These are phyloP conservation scores for Gastrolobium bilobum DNA, from an alignment of 306 rosid species.

Conservation along the genomic window DNA sequence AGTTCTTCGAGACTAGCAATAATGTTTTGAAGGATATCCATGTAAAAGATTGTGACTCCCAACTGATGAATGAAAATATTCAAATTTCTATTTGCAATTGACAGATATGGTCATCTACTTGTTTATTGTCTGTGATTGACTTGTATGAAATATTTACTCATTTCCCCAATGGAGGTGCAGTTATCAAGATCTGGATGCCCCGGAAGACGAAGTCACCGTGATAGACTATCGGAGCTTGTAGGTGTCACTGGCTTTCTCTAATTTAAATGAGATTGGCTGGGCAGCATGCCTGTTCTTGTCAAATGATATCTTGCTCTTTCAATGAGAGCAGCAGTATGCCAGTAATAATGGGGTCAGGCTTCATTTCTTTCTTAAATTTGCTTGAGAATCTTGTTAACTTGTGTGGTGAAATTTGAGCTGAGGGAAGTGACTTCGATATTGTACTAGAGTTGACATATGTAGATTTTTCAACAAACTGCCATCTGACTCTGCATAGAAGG, in stretches of 20 bases:
- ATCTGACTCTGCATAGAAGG: neutral
- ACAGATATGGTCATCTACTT: neutral
- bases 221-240: conserved; percentile 96
- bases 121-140: conserved; percentile 57
- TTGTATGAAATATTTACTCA: conserved; percentile 3
- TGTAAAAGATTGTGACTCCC: neutral
- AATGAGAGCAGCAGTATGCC: conserved; percentile 19
- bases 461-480: conserved; percentile 41
- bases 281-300: conserved; percentile 35
- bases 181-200: conserved; percentile 97
- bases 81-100: neutral
- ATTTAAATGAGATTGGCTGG: conserved; percentile 20
- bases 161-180: conserved; percentile 61
- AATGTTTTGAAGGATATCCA: conserved; percentile 1
- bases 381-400: conserved; percentile 7
- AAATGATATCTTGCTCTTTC: neutral
- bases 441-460: conserved; percentile 16
- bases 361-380: conserved; percentile 33
- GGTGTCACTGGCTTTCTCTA: conserved; percentile 8
- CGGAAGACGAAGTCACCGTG: conserved; percentile 97
- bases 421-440: conserved; percentile 18
- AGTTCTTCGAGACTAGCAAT: neutral
- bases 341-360: conserved; percentile 37
- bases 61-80: neutral
- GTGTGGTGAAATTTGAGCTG: neutral